phyloP scores from a whole-genome alignment of 1,284 basidiomycete species.

The Cerioporus squamosus region DNA sequence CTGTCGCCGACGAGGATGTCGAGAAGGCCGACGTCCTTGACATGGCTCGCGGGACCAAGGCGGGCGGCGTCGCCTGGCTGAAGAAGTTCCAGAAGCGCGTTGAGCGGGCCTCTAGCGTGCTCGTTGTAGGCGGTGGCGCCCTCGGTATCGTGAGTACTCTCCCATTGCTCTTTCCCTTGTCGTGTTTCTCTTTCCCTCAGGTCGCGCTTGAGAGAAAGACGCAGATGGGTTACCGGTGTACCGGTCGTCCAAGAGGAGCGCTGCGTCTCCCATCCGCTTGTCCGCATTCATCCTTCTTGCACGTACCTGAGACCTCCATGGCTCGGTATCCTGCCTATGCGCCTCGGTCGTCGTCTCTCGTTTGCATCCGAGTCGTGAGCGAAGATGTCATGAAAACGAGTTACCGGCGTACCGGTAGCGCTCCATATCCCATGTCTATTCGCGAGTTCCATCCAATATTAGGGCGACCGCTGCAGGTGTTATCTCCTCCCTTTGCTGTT shows the following conservation, averaged over 20 bases:
- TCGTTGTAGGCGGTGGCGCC: slow-evolving; percentile 66
- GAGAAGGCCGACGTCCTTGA: slow-evolving; percentile 18
- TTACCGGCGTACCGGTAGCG: background rate
- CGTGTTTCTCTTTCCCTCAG: background rate
- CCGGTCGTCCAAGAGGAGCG: no score
- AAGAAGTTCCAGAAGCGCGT: slow-evolving; percentile 49
- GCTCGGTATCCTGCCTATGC: no score
- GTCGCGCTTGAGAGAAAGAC: no score
- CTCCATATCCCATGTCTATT: background rate
- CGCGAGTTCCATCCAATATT: no score
- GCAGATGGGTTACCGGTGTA: no score
- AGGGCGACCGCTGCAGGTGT: no score
- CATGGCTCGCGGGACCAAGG: slow-evolving; percentile 45
- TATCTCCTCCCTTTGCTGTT: no score
- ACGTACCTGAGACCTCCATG: no score
- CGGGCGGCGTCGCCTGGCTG: slow-evolving; percentile 52
- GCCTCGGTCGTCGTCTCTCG: no score
- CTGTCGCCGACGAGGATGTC: slow-evolving; percentile 23
- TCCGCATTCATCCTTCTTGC: no score
- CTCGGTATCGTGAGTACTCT: slow-evolving; percentile 60
- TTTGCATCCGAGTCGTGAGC: background rate
- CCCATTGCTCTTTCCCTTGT: no score
- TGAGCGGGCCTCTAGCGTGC: slow-evolving; percentile 46
- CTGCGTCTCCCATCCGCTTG: no score
- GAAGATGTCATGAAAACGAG: background rate